Evolutionary conservation across 1,284 basidiomycete genomes (phyloP), one percentile per base, ranked within the genome.

Genomic region (Microbotryum saponariae): DNA sequence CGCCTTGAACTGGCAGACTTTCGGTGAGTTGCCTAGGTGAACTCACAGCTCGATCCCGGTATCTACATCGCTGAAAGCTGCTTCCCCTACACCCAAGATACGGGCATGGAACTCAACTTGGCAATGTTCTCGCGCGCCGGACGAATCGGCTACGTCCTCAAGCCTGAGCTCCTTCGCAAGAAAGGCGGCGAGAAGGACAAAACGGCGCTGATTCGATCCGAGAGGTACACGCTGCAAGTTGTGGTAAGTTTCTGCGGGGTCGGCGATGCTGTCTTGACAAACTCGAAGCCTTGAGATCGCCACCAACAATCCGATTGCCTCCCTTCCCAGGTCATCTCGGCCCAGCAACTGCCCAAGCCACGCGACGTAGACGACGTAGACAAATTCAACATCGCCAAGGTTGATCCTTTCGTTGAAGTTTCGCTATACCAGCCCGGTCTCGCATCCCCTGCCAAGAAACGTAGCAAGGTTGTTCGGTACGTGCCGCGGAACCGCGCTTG

Each of bases 1-100:
- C 0, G 91, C 96, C 7, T 82, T 98, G 64, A 99, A 99, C 75
- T 97, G 92, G 89, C 96, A 99, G 76, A 98, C 92, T 0, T 86
- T 86, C 69, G 91, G 89, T 91, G 69, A 59, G 82, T 44, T 10
- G 49, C 27, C 12, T 42, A 31, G 5, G 29, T 31, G 12, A 42
- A 3, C 37, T 12, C 4, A 16, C 37, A 42, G 23, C 46, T 9
- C 21, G 7, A 31, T 29, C 45, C 21, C 23, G 53, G 23, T 21
- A 7, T 3, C 7, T 6, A n/a, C 42, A 20, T 42, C 8, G 3
- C 33, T 12, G 25, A 31, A 23, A 14, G n/a, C 52, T 44, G 23
- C 31, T 6, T 7, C 14, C 3, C n/a, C 12, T 3, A 4, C 10
- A 1, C 6, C 25, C 27, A 72, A 90, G 90, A 94, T 75, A 73